Base-by-base conservation (phyloP, 2,329 filamentous ascomycete genomes). In the Amesomyces nigricolor region DNA sequence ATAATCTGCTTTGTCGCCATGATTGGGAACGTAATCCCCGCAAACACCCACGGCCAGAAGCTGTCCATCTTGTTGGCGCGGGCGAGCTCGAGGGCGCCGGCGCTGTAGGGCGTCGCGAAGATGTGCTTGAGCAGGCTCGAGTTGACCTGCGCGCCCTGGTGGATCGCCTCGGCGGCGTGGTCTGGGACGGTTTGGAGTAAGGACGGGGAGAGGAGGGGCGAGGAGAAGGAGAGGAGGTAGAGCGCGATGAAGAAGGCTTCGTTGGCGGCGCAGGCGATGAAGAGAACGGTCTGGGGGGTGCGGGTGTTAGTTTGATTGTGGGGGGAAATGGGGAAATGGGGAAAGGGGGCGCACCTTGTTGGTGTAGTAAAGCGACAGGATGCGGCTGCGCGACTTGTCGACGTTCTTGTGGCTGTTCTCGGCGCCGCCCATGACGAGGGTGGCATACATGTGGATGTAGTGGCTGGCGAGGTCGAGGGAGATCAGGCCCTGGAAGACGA, bases 381-480 rank as follows among this genome's bases (percentile, higher is more conserved):
- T 78, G 83, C 86, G 89, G 76, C 89, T 96, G 70, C 91, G 79
- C 69, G 82, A 88, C 72, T 88, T 86, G 69, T 95, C 90, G 51
- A 99, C 86, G 65, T 88, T 91, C 83, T 99, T 99, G 77, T 99
- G 94, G 75, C 91, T 86, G 61, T 74, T 89, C 64, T 85, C 82
- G 52, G 83, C 80, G 51, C 89, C 90, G 52, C 88, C 90, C 83
- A 96, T 94, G 62, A 86, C 86, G 66, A 96, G 77, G 0, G 91
- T 96, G 11, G 91, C 89, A 70, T 95, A 97, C 94, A 99, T 99
- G 76, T 99, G 94, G 78, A 97, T 92, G 71, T 97, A 99, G 73
- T 99, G 94, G 70, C 91, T 96, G 29, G 94, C 88, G 62, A 99
- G 80, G 72, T 99, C 94, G 65, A 99, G 75, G 53, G 87, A 88